Conservation (phyloP, 1,284 basidiomycete genomes). For the Malassezia vespertilionis region DNA sequence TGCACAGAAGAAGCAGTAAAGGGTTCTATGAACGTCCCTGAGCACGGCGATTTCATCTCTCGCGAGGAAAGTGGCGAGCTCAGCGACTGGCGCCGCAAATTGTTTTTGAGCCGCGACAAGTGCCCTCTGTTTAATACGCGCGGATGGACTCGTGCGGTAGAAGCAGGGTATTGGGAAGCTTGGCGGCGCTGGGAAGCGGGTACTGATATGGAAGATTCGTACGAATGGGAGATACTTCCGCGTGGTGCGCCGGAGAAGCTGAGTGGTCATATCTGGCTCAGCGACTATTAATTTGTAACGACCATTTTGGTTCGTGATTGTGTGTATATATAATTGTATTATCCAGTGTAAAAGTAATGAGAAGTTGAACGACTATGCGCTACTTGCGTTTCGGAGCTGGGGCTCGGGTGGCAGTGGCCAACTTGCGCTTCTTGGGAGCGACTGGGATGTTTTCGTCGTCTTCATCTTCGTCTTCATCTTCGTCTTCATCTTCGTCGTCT, state of each 20-base stretch:
- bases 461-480: slow-evolving; percentile 7
- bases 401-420: not conserved
- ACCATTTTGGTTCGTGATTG: not conserved
- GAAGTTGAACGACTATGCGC: too few relatives aligned
- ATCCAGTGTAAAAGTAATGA: too few relatives aligned
- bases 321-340: not conserved
- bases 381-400: too few relatives aligned
- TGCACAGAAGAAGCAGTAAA: slow-evolving; percentile 3
- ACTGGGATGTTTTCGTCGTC: not conserved
- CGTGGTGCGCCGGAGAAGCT: slow-evolving; percentile 5
- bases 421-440: slow-evolving; percentile 6
- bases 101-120: slow-evolving; percentile 54
- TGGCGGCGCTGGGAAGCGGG: slow-evolving; percentile 57
- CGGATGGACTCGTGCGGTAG: slow-evolving; percentile 55
- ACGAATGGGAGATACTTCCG: slow-evolving; percentile 43
- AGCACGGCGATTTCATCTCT: not conserved
- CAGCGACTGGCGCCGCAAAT: slow-evolving; percentile 22
- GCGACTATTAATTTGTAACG: not conserved
- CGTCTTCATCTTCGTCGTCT: slow-evolving; percentile 4
- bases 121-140: slow-evolving; percentile 55
- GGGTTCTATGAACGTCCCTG: not conserved
- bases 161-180: slow-evolving; percentile 53
- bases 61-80: slow-evolving; percentile 23
- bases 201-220: slow-evolving; percentile 50
- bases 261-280: slow-evolving; percentile 31